phyloP scores from a whole-genome alignment of 2,329 filamentous ascomycete genomes.

The Botrytis aclada region DNA sequence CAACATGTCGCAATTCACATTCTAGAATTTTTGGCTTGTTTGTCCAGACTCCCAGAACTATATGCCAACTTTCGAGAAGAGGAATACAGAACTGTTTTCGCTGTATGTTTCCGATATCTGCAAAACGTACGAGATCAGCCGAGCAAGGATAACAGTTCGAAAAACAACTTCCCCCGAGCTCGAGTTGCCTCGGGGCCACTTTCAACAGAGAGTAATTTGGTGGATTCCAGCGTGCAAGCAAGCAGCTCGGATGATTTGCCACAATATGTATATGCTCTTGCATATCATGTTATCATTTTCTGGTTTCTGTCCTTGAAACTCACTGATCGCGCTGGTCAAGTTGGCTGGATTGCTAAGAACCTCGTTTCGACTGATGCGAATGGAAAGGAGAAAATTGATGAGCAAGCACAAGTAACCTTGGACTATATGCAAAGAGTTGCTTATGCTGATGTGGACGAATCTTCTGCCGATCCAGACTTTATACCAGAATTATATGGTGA shows the following conservation, averaged over 20 bases:
- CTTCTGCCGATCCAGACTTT: conserved; percentile 63
- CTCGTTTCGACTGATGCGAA: conserved; percentile 73
- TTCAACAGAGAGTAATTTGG: conserved; percentile 41
- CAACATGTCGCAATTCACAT: conserved; percentile 90
- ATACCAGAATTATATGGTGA: conserved; percentile 62
- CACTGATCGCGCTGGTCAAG: conserved; percentile 76
- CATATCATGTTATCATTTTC: conserved; percentile 92
- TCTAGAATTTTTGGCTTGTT: conserved; percentile 86
- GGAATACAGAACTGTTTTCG: conserved; percentile 91
- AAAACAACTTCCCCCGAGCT: conserved; percentile 40
- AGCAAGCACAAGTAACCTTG: conserved; percentile 89
- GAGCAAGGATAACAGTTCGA: conserved; percentile 38
- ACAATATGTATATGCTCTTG: conserved; percentile 89
- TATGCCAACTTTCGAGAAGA: conserved; percentile 88
- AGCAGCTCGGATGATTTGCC: conserved; percentile 70
- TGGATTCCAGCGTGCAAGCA: conserved; percentile 41
- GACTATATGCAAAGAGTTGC: conserved; percentile 92
- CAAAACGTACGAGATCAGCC: conserved; percentile 75
- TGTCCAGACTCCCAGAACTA: conserved; percentile 79
- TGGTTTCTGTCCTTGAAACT: conserved; percentile 93
- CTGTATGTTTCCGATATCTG: conserved; percentile 89
- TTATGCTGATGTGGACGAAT: conserved; percentile 82
- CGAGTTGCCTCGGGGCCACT: conserved; percentile 28
- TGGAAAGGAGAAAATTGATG: conserved; percentile 74
- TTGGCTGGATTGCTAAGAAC: conserved; percentile 86